Evolutionary conservation across 2,329 filamentous ascomycete species (phyloP).

Genomic region (Stachybotrys chlorohalonatus): DNA sequence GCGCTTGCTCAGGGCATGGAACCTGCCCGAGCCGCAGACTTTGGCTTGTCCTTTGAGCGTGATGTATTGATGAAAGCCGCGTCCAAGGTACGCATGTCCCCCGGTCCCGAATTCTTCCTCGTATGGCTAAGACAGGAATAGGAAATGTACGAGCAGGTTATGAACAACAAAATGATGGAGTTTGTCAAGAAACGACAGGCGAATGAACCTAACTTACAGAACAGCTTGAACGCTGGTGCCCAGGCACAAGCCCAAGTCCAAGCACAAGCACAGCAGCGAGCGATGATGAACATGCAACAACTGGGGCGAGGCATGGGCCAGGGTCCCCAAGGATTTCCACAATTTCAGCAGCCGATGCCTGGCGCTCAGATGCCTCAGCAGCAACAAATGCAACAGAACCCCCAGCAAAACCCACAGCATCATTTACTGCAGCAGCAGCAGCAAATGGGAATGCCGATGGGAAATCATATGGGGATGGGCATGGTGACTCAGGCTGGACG

Average conservation of each 20-base stretch:
- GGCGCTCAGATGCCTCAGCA: conserved; percentile 32
- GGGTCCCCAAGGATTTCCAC: conserved; percentile 43
- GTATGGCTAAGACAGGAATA: conserved; percentile 18
- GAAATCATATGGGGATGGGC: conserved; percentile 26
- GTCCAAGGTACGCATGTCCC: conserved; percentile 33
- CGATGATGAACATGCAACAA: conserved; percentile 46
- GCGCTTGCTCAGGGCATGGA: conserved; percentile 35
- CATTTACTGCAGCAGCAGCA: conserved; percentile 15
- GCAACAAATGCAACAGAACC: conserved; percentile 12
- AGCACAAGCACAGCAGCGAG: conserved; percentile 29
- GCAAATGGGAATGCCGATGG: conserved; percentile 15
- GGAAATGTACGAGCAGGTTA: conserved; percentile 40
- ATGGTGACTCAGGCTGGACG: conserved; percentile 27
- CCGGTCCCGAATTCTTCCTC: not conserved
- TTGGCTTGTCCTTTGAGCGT: conserved; percentile 38
- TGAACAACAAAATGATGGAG: conserved; percentile 36
- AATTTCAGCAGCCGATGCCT: conserved; percentile 51
- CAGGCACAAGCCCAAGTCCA: conserved; percentile 27
- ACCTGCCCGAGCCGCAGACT: conserved; percentile 28
- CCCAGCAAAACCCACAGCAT: conserved; percentile 18
- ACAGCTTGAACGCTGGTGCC: conserved; percentile 36
- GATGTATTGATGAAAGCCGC: conserved; percentile 34
- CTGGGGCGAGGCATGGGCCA: conserved; percentile 43
- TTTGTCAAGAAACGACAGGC: conserved; percentile 41
- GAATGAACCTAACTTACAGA: conserved; percentile 39